These are phyloP conservation scores for Gossypium laxum DNA, from an alignment of 441 rosid genomes.

Conservation along the genomic window DNA sequence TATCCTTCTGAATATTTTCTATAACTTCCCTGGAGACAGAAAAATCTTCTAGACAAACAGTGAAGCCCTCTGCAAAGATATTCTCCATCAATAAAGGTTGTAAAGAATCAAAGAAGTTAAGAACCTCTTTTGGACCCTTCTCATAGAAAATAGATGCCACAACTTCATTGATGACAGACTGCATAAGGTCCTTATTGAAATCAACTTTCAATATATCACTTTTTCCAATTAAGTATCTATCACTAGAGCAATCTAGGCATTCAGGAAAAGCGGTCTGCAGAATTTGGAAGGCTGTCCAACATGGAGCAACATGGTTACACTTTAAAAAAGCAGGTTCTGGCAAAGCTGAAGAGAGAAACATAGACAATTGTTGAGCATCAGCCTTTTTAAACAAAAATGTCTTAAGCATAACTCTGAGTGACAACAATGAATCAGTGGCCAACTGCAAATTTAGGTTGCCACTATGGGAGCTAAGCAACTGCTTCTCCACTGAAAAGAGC, in stretches of 20 bases:
- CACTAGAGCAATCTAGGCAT: constrained; percentile 45
- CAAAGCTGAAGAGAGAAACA: constrained; percentile 53
- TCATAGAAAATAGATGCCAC: constrained; percentile 49
- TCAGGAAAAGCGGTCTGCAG: constrained; percentile 63
- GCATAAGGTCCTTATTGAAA: constrained; percentile 32
- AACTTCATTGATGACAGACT: constrained; percentile 43
- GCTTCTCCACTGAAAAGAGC: constrained; percentile 84
- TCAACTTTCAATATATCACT: constrained; percentile 47
- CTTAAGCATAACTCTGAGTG: constrained; percentile 55
- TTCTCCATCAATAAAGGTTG: constrained; percentile 83
- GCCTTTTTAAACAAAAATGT: constrained; percentile 36
- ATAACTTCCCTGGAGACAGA: constrained; percentile 20
- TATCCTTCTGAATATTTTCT: constrained; percentile 17
- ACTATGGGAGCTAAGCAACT: constrained; percentile 78
- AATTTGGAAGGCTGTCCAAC: constrained; percentile 70
- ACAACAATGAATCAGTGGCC: constrained; percentile 60
- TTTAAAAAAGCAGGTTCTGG: constrained; percentile 57
- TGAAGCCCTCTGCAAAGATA: constrained; percentile 55
- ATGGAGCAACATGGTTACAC: constrained; percentile 30
- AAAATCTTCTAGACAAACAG: constrained; percentile 64
- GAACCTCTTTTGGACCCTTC: constrained; percentile 64
- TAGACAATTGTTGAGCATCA: constrained; percentile 60
- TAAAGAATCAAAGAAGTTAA: constrained; percentile 55
- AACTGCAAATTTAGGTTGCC: constrained; percentile 73
- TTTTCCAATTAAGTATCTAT: constrained; percentile 39